Evolutionary conservation across 441 rosid genomes (phyloP).

Genomic region (Bocquillonia castaneifolia): DNA sequence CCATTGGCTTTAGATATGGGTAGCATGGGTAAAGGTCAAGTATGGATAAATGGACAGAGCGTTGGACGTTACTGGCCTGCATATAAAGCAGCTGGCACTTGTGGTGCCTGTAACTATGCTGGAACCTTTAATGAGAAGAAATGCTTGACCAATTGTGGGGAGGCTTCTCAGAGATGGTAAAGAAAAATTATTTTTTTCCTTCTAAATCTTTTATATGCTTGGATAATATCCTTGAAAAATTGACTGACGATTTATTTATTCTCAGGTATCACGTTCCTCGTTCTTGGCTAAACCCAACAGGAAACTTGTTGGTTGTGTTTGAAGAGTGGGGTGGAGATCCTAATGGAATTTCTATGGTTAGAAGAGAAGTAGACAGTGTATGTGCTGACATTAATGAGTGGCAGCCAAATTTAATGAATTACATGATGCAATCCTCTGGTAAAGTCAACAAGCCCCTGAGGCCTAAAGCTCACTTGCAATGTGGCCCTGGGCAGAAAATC

Average conservation of each 20-base stretch:
- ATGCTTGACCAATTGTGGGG: slow-evolving; percentile 82
- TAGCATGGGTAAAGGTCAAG: slow-evolving; percentile 96
- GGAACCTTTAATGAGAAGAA: slow-evolving; percentile 75
- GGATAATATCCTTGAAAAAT: not conserved
- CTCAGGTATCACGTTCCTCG: slow-evolving; percentile 88
- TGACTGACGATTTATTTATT: not conserved
- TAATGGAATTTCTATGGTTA: slow-evolving; percentile 68
- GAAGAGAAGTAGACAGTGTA: slow-evolving; percentile 73
- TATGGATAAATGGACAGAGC: slow-evolving; percentile 92
- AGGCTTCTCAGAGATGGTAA: slow-evolving; percentile 95
- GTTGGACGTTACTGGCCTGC: slow-evolving; percentile 96
- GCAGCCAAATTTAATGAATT: slow-evolving; percentile 87
- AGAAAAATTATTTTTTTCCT: not conserved
- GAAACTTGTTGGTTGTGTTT: slow-evolving; percentile 82
- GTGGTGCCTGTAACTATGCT: slow-evolving; percentile 57
- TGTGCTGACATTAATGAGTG: slow-evolving; percentile 89
- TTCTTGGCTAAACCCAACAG: slow-evolving; percentile 84
- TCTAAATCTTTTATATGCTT: slow-evolving; percentile 5
- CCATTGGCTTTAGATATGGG: slow-evolving; percentile 91
- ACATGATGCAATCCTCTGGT: slow-evolving; percentile 76
- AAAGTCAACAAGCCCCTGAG: slow-evolving; percentile 71
- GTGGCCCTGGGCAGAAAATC: slow-evolving; percentile 84
- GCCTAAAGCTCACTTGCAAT: slow-evolving; percentile 79
- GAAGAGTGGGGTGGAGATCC: slow-evolving; percentile 99
- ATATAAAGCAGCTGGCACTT: slow-evolving; percentile 73